Base-by-base conservation (phyloP, 2,329 filamentous ascomycete genomes). In the Fusarium euwallaceae region DNA sequence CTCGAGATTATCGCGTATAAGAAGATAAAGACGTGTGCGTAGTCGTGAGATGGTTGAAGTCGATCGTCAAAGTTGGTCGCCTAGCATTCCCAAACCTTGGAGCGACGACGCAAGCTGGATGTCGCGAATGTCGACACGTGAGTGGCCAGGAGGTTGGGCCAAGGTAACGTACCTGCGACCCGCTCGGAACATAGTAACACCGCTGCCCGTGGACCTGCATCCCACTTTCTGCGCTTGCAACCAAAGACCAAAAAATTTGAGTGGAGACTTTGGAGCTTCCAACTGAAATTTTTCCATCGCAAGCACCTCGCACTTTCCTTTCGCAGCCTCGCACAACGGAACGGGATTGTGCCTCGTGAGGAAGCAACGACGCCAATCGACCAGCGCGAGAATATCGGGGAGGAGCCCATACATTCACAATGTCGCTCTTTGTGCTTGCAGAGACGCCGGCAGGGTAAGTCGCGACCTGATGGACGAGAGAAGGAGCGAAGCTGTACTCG, bases 401-500 rank as follows among this genome's bases (percentile, higher is more conserved):
- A 78, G 79, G 81, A 78, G 68, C 66, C 72, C 63, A 76, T 63
- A 65, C 24, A 76, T 78, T 79, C 84, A 91, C 78, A 76, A 97
- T 97, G 94, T 93, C 93, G 87, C 92, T 97, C 83, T 97, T 97
- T 86, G 94, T 98, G 86, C 92, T 98, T 80, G 93, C 93, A 81
- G 95, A 98, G 87, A 98, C 95, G 84, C 94, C 94, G 86, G 95
- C 95, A 84, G 90, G 89, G 89, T 91, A 85, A 86, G 89, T 87
- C 66, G 75, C 73, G 62, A 62, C 63, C 58, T 67, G 68, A 12
- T 48, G 56, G 39, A 71, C 58, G 17, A 32, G 17, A 32, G 61
- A 64, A 61, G 65, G 67, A 70, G 61, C 68, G 69, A 34, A 72
- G 60, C 58, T 67, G 51, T 55, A 63, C 51, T 24, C 43, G 27